A percentile compares a stretch with the other conserved stretches of the same genome.
Evolutionary conservation across 306 rosid genomes (phyloP).

Genomic region (Acacia confusa): DNA sequence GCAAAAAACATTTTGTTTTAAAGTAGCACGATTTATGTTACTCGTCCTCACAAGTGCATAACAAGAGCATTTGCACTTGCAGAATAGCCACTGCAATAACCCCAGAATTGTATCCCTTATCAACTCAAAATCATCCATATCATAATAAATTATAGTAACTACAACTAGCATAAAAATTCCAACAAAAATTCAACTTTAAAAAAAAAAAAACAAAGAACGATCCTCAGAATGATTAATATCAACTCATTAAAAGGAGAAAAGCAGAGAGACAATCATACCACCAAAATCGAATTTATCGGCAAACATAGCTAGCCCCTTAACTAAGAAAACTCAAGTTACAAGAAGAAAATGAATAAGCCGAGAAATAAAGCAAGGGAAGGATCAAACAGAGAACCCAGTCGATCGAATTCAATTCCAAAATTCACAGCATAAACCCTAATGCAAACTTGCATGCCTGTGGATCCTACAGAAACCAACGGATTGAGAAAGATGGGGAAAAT

Average conservation of each 20-base stretch:
- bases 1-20: too few species aligned
- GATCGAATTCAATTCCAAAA: slow-evolving; percentile 18
- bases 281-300: background rate
- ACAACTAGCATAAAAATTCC: slow-evolving; percentile 23
- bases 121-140: background rate
- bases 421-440: slow-evolving; percentile 36
- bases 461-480: background rate
- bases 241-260: background rate
- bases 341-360: background rate
- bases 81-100: background rate
- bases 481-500: background rate
- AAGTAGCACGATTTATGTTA: background rate
- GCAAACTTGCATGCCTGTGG: background rate
- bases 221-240: background rate
- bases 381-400: background rate
- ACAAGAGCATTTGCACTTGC: slow-evolving; percentile 3
- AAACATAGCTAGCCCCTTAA: slow-evolving; percentile 14
- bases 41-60: background rate
- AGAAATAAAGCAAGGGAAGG: slow-evolving; percentile 9
- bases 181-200: slow-evolving; percentile 8
- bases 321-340: background rate
- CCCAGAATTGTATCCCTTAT: background rate
- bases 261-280: background rate
- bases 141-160: slow-evolving; percentile 3
- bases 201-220: background rate